Evolutionary conservation across 1,284 basidiomycete species (phyloP).

Genomic region (Phylloboletellus chloephorus): DNA sequence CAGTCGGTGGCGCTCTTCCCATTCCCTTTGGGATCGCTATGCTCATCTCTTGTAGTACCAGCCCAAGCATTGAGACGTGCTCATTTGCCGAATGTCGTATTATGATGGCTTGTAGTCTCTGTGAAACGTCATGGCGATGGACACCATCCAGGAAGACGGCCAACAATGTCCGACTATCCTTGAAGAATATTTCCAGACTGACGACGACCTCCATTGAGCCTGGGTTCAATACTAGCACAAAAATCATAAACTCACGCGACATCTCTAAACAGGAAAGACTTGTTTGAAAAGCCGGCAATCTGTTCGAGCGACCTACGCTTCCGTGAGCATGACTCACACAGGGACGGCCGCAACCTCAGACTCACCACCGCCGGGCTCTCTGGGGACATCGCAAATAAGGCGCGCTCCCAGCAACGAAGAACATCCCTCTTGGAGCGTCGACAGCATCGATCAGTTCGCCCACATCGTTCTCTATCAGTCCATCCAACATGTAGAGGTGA

Average conservation of each 20-base stretch:
- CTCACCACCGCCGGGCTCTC: conserved; percentile 74
- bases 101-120: conserved; percentile 52
- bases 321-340: conserved; percentile 24
- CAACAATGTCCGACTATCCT: conserved; percentile 78
- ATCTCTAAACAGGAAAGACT: conserved; percentile 85
- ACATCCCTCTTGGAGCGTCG: conserved; percentile 78
- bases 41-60: conserved; percentile 29
- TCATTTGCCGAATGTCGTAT: conserved; percentile 30
- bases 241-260: conserved; percentile 60
- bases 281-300: conserved; percentile 72
- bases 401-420: conserved; percentile 82
- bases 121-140: conserved; percentile 58
- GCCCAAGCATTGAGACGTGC: conserved; percentile 19
- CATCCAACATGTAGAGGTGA: conserved; percentile 89
- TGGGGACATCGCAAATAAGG: conserved; percentile 75
- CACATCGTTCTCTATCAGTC: conserved; percentile 81
- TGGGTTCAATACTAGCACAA: conserved; percentile 2
- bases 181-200: conserved; percentile 87
- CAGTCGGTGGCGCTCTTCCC: conserved; percentile 33
- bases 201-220: conserved; percentile 2
- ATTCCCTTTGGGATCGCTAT: conserved; percentile 35
- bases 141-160: conserved; percentile 72
- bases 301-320: conserved; percentile 71
- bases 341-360: conserved; percentile 37
- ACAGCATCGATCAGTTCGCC: conserved; percentile 88